Evolutionary conservation across 108 stramenopile genomes (phyloP), one percentile per base, ranked within the genome.

Genomic region (Cyclostephanos invisitatus): DNA sequence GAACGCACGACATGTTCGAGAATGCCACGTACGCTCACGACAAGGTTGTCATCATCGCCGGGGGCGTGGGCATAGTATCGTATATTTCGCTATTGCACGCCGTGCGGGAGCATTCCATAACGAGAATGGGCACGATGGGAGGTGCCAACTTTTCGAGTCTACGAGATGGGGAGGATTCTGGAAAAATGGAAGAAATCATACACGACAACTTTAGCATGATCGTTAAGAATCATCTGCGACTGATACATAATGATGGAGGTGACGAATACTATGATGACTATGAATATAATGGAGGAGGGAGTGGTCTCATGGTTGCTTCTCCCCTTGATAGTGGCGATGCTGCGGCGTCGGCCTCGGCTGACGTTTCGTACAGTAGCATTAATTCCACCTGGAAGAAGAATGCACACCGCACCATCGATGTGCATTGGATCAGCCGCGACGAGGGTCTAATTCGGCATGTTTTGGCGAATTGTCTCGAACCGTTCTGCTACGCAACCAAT

Each of bases 371-470:
- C 40, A 40, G 40, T 11, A 7, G 40, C 40, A 40, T 40, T 8
- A 11, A 7, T 40, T 11, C 40, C 7, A 8, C 40, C 40, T 11
- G 7, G 40, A 40, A 11, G 40, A 40, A 11, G 40, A 11, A 40
- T 40, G 7, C 10, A 3, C 40, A 0, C 40, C 40, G 40, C 40
- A 40, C 29, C 18, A 49, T 74, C 7, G 54, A 58, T 44, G 55
- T 74, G 10, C 73, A 74, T 61, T 74, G 73, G 73, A 58, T 74
- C 21, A 63, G 67, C 57, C 73, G 73, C 57, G 73, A 74, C 40
- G 73, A 74, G 25, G 73, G 73, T 29, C 73, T 74, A 1, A 67
- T 74, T 36, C 37, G 18, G n/a, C 57, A 68, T n/a, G 53, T 74
- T 6, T 25, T 71, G 59, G 32, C 49, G 57, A 71, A 60, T 40